phyloP scores from a whole-genome alignment of 306 rosid genomes.

The Prunus dulcis region DNA sequence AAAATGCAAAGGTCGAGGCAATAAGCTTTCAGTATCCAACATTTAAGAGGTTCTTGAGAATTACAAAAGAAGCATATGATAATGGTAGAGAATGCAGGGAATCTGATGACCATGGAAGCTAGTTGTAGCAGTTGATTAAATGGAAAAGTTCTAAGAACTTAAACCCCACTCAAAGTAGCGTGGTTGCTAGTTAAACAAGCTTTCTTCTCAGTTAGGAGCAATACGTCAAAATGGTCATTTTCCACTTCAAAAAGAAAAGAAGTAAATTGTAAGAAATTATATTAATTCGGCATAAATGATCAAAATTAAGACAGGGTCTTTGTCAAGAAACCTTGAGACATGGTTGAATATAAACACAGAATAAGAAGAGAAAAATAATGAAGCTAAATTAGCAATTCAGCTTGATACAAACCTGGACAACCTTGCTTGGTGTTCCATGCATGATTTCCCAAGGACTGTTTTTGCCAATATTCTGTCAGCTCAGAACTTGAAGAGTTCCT shows the following conservation, averaged over 20 bases:
- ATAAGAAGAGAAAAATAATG: background rate
- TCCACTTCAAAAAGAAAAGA: background rate
- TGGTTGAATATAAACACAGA: background rate
- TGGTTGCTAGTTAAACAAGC: background rate
- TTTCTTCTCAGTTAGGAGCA: background rate
- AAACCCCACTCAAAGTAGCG: background rate
- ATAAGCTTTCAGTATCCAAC: slow-evolving; percentile 1
- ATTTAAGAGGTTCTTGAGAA: background rate
- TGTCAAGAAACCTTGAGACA: background rate
- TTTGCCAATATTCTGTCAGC: slow-evolving; percentile 32
- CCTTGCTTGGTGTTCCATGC: slow-evolving; percentile 39
- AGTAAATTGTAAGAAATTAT: background rate
- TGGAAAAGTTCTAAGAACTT: slow-evolving; percentile 9
- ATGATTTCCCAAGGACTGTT: slow-evolving; percentile 32
- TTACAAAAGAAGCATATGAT: background rate
- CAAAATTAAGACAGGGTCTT: background rate
- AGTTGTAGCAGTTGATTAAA: background rate
- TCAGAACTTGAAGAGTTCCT: slow-evolving; percentile 30
- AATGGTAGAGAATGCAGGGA: background rate
- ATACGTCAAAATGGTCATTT: background rate
- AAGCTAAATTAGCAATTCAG: background rate
- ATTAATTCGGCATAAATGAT: background rate
- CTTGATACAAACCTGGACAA: slow-evolving; percentile 20
- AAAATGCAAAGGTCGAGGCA: slow-evolving; percentile 5
- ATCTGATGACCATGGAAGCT: slow-evolving; percentile 4